Evolutionary conservation across 805 yeast species (phyloP).

Genomic region (Candida ficus): DNA sequence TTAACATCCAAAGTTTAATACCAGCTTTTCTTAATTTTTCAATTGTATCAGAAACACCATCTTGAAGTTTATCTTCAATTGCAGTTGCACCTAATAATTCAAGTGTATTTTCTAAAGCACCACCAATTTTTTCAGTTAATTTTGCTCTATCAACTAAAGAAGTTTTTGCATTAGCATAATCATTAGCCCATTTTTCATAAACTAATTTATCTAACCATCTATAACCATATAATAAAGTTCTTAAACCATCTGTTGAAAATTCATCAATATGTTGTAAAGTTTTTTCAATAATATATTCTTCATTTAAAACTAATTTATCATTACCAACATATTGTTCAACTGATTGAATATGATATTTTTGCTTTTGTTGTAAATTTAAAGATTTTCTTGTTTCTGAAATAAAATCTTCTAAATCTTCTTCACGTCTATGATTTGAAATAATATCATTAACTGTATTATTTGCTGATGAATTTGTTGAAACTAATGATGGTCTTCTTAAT

Average conservation of each 20-base stretch:
- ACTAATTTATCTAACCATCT: conserved; percentile 58
- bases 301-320: conserved; percentile 60
- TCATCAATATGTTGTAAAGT: conserved; percentile 90
- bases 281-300: conserved; percentile 71
- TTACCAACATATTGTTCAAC: conserved; percentile 36
- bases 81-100: conserved; percentile 89
- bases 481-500: conserved; percentile 27
- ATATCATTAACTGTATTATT: conserved; percentile 46
- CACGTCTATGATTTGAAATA: conserved; percentile 36
- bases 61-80: conserved; percentile 92
- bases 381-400: conserved; percentile 51
- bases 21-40: conserved; percentile 91
- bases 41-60: conserved; percentile 94
- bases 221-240: conserved; percentile 83
- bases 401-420: conserved; percentile 50
- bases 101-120: conserved; percentile 60
- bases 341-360: conserved; percentile 38
- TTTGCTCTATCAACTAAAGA: conserved; percentile 62
- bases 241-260: conserved; percentile 89
- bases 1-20: conserved; percentile 94
- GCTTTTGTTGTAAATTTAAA: conserved; percentile 51
- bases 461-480: conserved; percentile 22
- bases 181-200: conserved; percentile 60
- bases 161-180: conserved; percentile 72
- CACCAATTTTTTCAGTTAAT: conserved; percentile 70